A percentile compares a stretch with the other conserved stretches of the same genome.
Evolutionary conservation across 73 alveolate genomes (phyloP).

Genomic region (Tetrahymena borealis): DNA sequence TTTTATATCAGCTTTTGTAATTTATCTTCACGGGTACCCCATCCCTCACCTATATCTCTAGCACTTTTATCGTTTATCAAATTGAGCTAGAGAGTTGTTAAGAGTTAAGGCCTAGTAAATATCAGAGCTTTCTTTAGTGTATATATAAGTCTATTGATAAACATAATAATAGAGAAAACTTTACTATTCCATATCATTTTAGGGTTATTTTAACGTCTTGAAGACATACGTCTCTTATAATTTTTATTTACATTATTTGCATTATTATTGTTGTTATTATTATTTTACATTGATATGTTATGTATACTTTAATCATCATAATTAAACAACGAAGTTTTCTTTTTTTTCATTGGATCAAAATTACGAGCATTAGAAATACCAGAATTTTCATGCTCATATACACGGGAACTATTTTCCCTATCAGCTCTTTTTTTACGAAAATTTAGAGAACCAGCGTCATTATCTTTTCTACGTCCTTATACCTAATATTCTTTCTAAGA

Average conservation of each 20-base stretch:
- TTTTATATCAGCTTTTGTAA: background rate
- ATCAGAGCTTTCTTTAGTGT: background rate
- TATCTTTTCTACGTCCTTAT: background rate
- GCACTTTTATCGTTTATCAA: background rate
- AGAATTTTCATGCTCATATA: background rate
- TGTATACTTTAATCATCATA: background rate
- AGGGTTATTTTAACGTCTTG: background rate
- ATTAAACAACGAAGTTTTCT: background rate
- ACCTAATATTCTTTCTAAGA: background rate
- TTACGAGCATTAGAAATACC: background rate
- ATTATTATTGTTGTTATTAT: background rate
- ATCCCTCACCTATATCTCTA: background rate
- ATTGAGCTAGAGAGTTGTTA: background rate
- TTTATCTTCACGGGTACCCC: background rate
- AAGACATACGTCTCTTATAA: background rate
- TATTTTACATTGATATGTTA: background rate
- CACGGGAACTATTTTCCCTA: background rate
- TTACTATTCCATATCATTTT: background rate
- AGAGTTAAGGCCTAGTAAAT: background rate
- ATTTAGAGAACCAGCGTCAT: background rate
- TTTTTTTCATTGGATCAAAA: background rate
- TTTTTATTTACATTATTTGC: no score
- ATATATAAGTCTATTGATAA: background rate
- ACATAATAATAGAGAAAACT: background rate
- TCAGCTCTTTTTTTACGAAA: background rate